phyloP scores from a whole-genome alignment of 2,329 filamentous ascomycete species.

The Fusarium ramigenum region DNA sequence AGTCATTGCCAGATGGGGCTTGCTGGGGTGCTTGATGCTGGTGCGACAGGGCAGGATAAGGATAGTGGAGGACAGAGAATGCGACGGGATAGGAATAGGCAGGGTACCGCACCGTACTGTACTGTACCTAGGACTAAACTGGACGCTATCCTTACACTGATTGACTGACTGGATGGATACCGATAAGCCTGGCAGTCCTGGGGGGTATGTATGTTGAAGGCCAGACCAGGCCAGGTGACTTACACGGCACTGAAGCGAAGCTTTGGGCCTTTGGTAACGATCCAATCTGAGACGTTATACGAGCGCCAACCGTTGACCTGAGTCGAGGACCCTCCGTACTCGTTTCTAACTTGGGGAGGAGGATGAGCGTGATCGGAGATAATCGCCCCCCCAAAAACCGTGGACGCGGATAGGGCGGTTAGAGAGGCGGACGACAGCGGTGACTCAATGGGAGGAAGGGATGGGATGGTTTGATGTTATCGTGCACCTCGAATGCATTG shows the following conservation, averaged over 20 bases:
- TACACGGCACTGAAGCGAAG: slow-evolving; percentile 31
- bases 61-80: slow-evolving; percentile 21
- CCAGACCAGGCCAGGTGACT: slow-evolving; percentile 40
- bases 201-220: slow-evolving; percentile 2
- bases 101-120: neutral
- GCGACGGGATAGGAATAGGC: slow-evolving; percentile 26
- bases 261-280: slow-evolving; percentile 26
- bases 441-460: slow-evolving; percentile 21
- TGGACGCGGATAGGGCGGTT: slow-evolving; percentile 35
- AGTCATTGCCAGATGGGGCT: slow-evolving; percentile 9
- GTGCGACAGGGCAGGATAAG: slow-evolving; percentile 34
- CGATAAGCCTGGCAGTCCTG: slow-evolving; percentile 1
- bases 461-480: slow-evolving; percentile 36
- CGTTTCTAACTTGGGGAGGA: neutral
- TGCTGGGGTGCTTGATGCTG: slow-evolving; percentile 27
- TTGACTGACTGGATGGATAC: slow-evolving; percentile 6
- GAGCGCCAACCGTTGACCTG: slow-evolving; percentile 34
- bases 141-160: neutral
- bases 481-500: slow-evolving; percentile 1
- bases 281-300: slow-evolving; percentile 35
- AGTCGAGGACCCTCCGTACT: slow-evolving; percentile 16
- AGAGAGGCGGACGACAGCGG: slow-evolving; percentile 21
- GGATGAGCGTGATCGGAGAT: slow-evolving; percentile 39
- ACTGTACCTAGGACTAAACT: slow-evolving; percentile 8
- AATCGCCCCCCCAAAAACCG: neutral